phyloP scores from a whole-genome alignment of 108 stramenopile genomes.

The Nitzschia inconspicua region DNA sequence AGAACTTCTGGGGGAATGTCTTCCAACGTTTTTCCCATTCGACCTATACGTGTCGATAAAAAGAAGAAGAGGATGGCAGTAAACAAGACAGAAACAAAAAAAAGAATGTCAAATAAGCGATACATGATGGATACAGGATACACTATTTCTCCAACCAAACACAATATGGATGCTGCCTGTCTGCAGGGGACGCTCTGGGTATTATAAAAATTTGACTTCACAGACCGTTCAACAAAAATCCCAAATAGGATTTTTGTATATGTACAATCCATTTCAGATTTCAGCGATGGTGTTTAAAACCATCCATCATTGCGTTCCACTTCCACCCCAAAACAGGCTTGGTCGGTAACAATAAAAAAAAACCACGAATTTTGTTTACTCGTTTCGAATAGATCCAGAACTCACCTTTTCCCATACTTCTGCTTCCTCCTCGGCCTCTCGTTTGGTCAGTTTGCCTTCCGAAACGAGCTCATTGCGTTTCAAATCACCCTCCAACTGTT shows the following conservation, averaged over 20 bases:
- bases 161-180: background rate
- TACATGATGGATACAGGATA: too few species aligned
- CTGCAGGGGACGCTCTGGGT: conserved; percentile 12
- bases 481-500: conserved; percentile 45
- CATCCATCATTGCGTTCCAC: conserved; percentile 27
- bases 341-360: background rate
- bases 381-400: background rate
- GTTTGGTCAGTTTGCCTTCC: conserved; percentile 40
- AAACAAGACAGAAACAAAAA: background rate
- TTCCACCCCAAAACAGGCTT: too few species aligned
- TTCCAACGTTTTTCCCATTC: conserved; percentile 62
- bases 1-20: conserved; percentile 31
- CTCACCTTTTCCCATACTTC: conserved; percentile 62
- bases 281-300: conserved; percentile 50
- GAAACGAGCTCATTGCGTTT: conserved; percentile 35
- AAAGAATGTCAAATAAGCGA: too few species aligned
- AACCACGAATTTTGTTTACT: background rate
- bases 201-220: conserved; percentile 27
- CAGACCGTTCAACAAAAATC: background rate
- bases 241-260: too few species aligned
- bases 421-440: conserved; percentile 45
- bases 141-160: background rate
- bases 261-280: conserved; percentile 41
- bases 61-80: background rate
- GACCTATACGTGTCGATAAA: conserved; percentile 11